Base-by-base conservation (phyloP, 495 filamentous ascomycete genomes). In the Pseudotulostoma volvatum region DNA sequence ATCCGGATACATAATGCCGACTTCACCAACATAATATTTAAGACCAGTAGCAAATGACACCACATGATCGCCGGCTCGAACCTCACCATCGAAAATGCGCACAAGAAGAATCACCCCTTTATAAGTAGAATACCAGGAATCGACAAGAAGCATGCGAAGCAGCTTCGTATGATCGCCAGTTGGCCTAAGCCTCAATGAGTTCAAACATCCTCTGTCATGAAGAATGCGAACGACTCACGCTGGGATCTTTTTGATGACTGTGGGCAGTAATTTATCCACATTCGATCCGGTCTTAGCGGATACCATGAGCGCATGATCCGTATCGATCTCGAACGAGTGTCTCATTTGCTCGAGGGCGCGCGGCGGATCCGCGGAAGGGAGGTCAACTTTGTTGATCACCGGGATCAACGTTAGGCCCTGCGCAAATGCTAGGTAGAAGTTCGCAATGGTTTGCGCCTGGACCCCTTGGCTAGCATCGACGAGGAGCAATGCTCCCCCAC, bases 51-150 rank as follows among this genome's bases (percentile, higher is more conserved):
- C 88, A 45, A 94, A 84, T 3, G 84, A 93, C 3, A 77, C 59
- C 13, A 96, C 57, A 34, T 81, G 74, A 45, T 96, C 84, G 2
- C 90, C 92, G 1, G 85, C 69, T 43, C 70, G 76, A 34, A 96
- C 66, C 39, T 73, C 71, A 11, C 90, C 90, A 43, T 96, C 85
- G 50, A 97, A 97, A 33, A 97, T 66, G 9, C 90, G 71, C 23
- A 97, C 84, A 7, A 97, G 68, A 37, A 93, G 69, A 28, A 97
- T 83, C 18, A 97, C 90, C 13, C 90, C 90, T 44, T 81, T 83
- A 58, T 93, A 97, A 33, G 75, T 84, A 44, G 92, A 84, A 53
- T 97, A 97, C 90, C 90, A 97, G 4, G 85, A 93, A 53, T 97
- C 90, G 31, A 97, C 86, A 15, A 97, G 73, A 4, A 97, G 60